Evolutionary conservation across 1,139 yeast genomes (phyloP), one percentile per base, ranked within the genome.

Genomic region (Meyerozyma smithsonii): DNA sequence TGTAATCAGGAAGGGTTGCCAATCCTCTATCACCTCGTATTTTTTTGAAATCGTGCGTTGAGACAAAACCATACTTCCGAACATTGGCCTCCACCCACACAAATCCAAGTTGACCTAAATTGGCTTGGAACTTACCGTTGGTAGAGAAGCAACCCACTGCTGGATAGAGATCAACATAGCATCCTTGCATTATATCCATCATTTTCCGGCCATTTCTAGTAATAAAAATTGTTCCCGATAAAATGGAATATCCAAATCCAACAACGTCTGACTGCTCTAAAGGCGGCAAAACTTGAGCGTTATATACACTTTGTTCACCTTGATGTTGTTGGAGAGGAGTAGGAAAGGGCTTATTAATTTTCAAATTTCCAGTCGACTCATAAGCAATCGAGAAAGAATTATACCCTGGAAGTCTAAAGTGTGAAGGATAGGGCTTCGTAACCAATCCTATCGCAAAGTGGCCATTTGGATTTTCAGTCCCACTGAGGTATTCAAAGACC

Each of bases 81-180:
- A 88, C 96, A 59, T 92, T 90, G 5, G 97, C 97, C 60, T 92
- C 97, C 43, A 92, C 87, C 69, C 86, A 90, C 2, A 92, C 96
- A 63, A 81, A 92, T 1, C 97, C 98, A 37, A 81, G 66, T 56
- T 89, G 96, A 1, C 98, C 98, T 42, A 92, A 64, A 58, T 92
- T 92, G 11, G 85, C 90, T 51, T 83, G 84, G 39, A 92, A 75
- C 46, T 81, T 72, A 59, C 61, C 95, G 78, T 41, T 90, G 73
- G 52, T 84, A 79, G 56, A 77, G 64, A 58, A 80, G 74, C 53
- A 94, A 7, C 98, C 98, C n/a, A 92, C 69, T 4, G 94, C 87
- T 6, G 97, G 97, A 54, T 80, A 89, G 54, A 92, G 58, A 54
- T 90, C 95, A 39, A 85, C 73, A 44, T 79, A 82, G 57, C 90